These are phyloP conservation scores for Hymenoscyphus salicellus DNA, from an alignment of 2,329 filamentous ascomycete species.

Conservation along the genomic window DNA sequence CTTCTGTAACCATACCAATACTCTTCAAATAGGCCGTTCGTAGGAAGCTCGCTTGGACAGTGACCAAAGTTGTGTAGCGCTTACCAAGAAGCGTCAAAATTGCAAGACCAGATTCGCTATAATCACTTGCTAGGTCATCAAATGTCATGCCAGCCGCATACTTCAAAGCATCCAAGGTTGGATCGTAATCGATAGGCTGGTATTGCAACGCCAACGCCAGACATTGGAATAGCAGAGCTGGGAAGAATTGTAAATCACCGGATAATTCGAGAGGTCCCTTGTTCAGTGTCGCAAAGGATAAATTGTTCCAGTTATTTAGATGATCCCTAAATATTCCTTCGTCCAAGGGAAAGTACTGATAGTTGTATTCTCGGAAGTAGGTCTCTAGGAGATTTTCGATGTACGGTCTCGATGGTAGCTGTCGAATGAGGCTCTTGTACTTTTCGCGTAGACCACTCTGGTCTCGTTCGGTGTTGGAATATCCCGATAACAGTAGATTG, in stretches of 20 bases:
- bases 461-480: slow-evolving; percentile 31
- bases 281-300: slow-evolving; percentile 51
- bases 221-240: slow-evolving; percentile 58
- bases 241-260: slow-evolving; percentile 54
- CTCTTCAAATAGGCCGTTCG: slow-evolving; percentile 58
- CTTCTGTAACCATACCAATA: slow-evolving; percentile 56
- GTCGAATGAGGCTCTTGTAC: slow-evolving; percentile 57
- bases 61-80: slow-evolving; percentile 52
- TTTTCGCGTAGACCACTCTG: slow-evolving; percentile 49
- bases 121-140: slow-evolving; percentile 58
- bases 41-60: slow-evolving; percentile 56
- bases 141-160: slow-evolving; percentile 59
- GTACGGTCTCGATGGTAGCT: slow-evolving; percentile 53
- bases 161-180: slow-evolving; percentile 54
- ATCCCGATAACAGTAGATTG: slow-evolving; percentile 20
- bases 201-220: slow-evolving; percentile 54
- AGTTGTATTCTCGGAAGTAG: slow-evolving; percentile 58
- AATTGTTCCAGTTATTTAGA: slow-evolving; percentile 52
- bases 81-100: slow-evolving; percentile 56
- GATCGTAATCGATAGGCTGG: slow-evolving; percentile 47
- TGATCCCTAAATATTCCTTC: slow-evolving; percentile 50
- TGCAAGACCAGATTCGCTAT: slow-evolving; percentile 55
- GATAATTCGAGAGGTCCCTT: slow-evolving; percentile 50
- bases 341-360: slow-evolving; percentile 57
- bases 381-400: slow-evolving; percentile 53